Evolutionary conservation across 1,284 basidiomycete genomes (phyloP), one percentile per base, ranked within the genome.

Genomic region (Tilletia caries): DNA sequence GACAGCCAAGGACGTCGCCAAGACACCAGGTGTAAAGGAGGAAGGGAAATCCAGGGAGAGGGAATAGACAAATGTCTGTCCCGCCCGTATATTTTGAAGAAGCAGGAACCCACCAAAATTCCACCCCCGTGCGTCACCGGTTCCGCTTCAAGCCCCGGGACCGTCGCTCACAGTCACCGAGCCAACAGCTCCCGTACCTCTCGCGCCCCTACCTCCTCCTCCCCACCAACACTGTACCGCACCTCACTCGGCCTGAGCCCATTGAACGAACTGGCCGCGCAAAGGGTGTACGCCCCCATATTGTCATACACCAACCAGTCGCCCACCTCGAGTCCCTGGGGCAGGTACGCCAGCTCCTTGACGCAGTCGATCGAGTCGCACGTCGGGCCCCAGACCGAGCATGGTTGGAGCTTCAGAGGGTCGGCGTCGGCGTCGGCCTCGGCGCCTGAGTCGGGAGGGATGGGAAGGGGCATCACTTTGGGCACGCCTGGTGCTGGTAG

Each of bases 261-360:
- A 80, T 94, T 94, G 86, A 93, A 94, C 79, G 89, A 89, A 84
- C 90, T 91, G 25, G 93, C 92, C 0, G 93, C 93, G 79, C 92
- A 95, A 73, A 93, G 87, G 20, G 93, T 95, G 84, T 96, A 96
- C 15, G 93, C 93, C 50, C 93, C 93, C 93, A 96, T 95, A 79
- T 92, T 89, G 67, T 89, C 89, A 86, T 93, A 95, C 6, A 91
- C 90, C 8, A 96, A 87, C 93, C 93, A 96, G 83, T 96, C 93
- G 8, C 93, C 93, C 13, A 83, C 81, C 54, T 81, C 67, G 32
- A 82, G 72, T 4, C 72, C 73, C 34, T 71, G 71, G 33, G 81
- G 80, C 20, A 82, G 74, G 64, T 75, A 68, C 12, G 77, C 78
- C 29, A 78, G 67, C 13, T 73, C 72, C 34, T 79, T 70, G 10